These are phyloP conservation scores for Amylocarpus encephaloides DNA, from an alignment of 2,329 filamentous ascomycete species.

Conservation along the genomic window DNA sequence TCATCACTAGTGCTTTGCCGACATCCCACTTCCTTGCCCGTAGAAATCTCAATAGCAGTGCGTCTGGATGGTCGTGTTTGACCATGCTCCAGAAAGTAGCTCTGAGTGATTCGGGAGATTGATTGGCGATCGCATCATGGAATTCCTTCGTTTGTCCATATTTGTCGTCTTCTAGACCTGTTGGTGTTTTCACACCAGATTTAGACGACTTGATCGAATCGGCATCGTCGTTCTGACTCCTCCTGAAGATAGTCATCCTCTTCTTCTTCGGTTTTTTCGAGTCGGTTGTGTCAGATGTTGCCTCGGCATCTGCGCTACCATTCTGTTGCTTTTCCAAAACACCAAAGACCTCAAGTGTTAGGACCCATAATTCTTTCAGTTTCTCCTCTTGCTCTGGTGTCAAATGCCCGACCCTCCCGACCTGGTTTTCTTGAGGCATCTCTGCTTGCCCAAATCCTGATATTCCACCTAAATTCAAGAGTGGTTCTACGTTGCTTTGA, in stretches of 20 bases:
- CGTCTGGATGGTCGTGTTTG: constrained; percentile 92
- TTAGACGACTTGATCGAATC: constrained; percentile 28
- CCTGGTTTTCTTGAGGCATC: constrained; percentile 43
- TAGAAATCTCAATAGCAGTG: constrained; percentile 72
- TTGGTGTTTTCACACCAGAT: constrained; percentile 22
- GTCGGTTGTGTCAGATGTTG: constrained; percentile 19
- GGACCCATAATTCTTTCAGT: constrained; percentile 78
- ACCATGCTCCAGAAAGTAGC: constrained; percentile 86
- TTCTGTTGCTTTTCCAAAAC: constrained; percentile 40
- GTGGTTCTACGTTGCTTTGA: neutral
- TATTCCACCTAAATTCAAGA: neutral
- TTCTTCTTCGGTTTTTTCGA: constrained; percentile 66
- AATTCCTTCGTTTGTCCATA: constrained; percentile 86
- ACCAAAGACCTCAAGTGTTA: constrained; percentile 70
- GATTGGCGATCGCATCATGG: constrained; percentile 69
- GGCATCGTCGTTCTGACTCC: constrained; percentile 49
- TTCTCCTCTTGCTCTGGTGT: constrained; percentile 87
- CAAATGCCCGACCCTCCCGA: constrained; percentile 77
- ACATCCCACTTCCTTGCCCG: constrained; percentile 95
- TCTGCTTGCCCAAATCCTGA: constrained; percentile 10
- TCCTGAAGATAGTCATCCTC: constrained; percentile 62
- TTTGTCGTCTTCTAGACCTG: constrained; percentile 63
- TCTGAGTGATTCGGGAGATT: constrained; percentile 72
- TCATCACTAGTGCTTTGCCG: constrained; percentile 86
- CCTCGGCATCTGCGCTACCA: constrained; percentile 17